A percentile compares a stretch with the other conserved stretches of the same genome.
Conservation (phyloP, 1,284 basidiomycete genomes). For the Ustilago bromivora region DNA sequence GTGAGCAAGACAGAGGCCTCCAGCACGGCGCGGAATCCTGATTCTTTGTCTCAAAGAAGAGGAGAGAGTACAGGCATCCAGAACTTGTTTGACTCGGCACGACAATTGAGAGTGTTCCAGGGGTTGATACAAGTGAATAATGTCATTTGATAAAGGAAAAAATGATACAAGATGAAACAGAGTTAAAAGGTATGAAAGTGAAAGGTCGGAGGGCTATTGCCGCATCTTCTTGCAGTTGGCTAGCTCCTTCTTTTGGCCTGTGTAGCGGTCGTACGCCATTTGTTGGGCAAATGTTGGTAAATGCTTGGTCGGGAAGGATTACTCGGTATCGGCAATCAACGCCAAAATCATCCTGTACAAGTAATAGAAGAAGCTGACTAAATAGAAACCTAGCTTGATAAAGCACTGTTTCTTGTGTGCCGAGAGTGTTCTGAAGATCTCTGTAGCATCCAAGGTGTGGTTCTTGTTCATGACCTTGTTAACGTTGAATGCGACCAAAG, state of each 20-base stretch:
- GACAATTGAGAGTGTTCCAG: background rate
- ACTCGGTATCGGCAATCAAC: conserved; percentile 55
- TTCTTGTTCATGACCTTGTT: conserved; percentile 97
- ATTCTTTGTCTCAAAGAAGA: too few relatives aligned
- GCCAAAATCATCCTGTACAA: conserved; percentile 65
- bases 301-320: background rate
- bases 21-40: too few relatives aligned
- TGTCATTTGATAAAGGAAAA: background rate
- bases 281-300: background rate
- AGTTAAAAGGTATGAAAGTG: background rate
- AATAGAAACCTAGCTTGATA: conserved; percentile 69
- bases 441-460: conserved; percentile 99
- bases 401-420: conserved; percentile 94
- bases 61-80: too few relatives aligned
- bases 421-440: conserved; percentile 95
- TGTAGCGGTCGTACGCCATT: too few relatives aligned
- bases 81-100: too few relatives aligned
- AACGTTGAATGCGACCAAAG: conserved; percentile 88
- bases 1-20: too few relatives aligned
- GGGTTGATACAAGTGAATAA: background rate
- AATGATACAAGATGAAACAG: background rate
- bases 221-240: too few relatives aligned
- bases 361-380: conserved; percentile 69
- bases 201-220: too few relatives aligned
- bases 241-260: too few relatives aligned